phyloP scores from a whole-genome alignment of 129 eudicot genomes.

The Kitagawia praeruptora region DNA sequence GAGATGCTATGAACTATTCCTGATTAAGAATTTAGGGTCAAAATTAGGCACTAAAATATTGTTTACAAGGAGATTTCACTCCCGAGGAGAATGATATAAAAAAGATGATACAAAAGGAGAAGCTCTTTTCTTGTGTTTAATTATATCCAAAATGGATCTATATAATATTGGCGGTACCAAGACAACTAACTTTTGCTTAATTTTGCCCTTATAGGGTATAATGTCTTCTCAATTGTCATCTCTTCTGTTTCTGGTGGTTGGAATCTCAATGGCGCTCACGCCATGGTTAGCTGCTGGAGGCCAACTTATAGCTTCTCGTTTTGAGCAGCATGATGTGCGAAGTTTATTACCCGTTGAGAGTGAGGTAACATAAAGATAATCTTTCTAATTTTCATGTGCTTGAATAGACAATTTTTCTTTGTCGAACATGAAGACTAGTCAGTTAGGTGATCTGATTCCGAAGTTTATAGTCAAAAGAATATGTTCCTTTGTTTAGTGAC shows the following conservation, averaged over 20 bases:
- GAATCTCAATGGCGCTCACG: constrained; percentile 95
- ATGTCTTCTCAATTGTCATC: constrained; percentile 90
- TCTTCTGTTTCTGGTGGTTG: constrained; percentile 93
- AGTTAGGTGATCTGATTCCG: too few relatives aligned
- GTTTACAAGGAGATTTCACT: neutral
- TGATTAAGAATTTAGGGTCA: neutral
- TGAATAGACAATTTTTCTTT: neutral
- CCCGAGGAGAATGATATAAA: neutral
- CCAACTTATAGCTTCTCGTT: constrained; percentile 87
- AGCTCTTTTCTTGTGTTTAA: neutral
- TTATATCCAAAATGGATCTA: neutral
- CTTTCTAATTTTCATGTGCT: neutral
- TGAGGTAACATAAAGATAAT: constrained; percentile 46
- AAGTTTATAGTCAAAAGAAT: too few relatives aligned
- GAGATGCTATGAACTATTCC: neutral
- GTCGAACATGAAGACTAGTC: too few relatives aligned
- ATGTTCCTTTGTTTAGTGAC: too few relatives aligned
- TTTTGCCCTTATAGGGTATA: constrained; percentile 66
- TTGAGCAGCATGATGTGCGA: constrained; percentile 93
- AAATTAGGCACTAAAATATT: neutral
- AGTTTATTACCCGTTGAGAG: constrained; percentile 92
- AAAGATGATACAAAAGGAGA: neutral
- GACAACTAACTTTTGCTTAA: constrained; percentile 3
- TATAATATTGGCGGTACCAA: neutral
- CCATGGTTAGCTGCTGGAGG: constrained; percentile 99